A percentile compares a stretch with the other conserved stretches of the same genome.
Evolutionary conservation across 148 eudicot species (phyloP).

Genomic region (Vaccinium corymbosum): DNA sequence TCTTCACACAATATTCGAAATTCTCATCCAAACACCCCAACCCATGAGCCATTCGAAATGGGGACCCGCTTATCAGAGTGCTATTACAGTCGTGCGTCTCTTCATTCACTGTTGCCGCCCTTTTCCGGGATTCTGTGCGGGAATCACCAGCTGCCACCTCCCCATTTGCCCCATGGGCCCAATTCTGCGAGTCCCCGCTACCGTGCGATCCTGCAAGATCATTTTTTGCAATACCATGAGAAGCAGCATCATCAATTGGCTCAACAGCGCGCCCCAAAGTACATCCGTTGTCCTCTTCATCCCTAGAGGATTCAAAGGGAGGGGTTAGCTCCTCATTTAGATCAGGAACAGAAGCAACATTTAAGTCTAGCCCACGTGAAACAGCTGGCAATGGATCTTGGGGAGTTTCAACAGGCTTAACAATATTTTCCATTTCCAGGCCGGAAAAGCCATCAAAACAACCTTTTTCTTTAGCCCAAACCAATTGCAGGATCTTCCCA

Average conservation of each 20-base stretch:
- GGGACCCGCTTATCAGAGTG: constrained; percentile 51
- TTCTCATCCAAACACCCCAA: constrained; percentile 60
- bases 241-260: constrained; percentile 52
- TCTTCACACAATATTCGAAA: constrained; percentile 77
- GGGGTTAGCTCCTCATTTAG: constrained; percentile 75
- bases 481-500: constrained; percentile 53
- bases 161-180: constrained; percentile 38
- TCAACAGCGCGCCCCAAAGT: constrained; percentile 33
- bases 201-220: constrained; percentile 49
- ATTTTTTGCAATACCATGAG: constrained; percentile 48
- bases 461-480: constrained; percentile 57
- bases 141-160: constrained; percentile 60
- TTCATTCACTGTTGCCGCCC: constrained; percentile 44
- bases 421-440: constrained; percentile 29
- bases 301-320: constrained; percentile 71
- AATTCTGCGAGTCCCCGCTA: constrained; percentile 53
- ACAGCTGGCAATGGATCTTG: constrained; percentile 40
- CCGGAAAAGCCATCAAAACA: constrained; percentile 43
- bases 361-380: constrained; percentile 63
- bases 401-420: constrained; percentile 38
- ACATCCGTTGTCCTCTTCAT: constrained; percentile 51
- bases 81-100: constrained; percentile 78
- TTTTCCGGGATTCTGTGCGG: constrained; percentile 40
- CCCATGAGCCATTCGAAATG: constrained; percentile 30
- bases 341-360: constrained; percentile 81